phyloP scores from a whole-genome alignment of 1,139 yeast species.

The Casaregolazyma suthepensis region DNA sequence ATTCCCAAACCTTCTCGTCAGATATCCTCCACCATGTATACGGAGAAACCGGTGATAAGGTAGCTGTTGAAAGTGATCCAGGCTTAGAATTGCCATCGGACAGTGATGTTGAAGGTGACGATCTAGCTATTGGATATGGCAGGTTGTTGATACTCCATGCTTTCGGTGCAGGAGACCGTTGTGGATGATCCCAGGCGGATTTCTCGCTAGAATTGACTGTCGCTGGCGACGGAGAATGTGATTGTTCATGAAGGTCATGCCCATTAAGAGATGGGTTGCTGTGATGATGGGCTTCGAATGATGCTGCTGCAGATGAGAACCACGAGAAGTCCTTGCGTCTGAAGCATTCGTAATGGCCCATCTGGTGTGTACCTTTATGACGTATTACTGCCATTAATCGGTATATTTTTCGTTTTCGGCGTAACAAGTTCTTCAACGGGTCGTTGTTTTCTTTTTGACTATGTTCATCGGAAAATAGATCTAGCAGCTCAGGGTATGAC shows the following conservation, averaged over 20 bases:
- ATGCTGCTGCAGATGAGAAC: conserved; percentile 17
- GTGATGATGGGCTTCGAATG: not conserved
- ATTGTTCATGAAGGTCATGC: not conserved
- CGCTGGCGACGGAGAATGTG: conserved; percentile 9
- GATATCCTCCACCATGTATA: conserved; percentile 75
- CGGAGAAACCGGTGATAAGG: conserved; percentile 10
- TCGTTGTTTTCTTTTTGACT: conserved; percentile 20
- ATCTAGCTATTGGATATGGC: conserved; percentile 17
- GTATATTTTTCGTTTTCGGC: conserved; percentile 35
- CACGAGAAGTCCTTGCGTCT: conserved; percentile 28
- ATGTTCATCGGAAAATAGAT: conserved; percentile 35
- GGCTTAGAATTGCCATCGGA: conserved; percentile 7
- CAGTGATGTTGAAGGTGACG: conserved; percentile 20
- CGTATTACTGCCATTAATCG: conserved; percentile 65
- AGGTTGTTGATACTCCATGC: conserved; percentile 9
- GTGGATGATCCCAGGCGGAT: not conserved
- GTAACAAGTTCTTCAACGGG: conserved; percentile 5
- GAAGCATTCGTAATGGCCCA: conserved; percentile 62
- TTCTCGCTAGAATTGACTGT: not conserved
- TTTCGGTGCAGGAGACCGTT: not conserved
- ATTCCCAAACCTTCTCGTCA: conserved; percentile 66
- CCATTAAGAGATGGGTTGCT: not conserved
- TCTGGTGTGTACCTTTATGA: conserved; percentile 83
- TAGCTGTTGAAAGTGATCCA: conserved; percentile 12
- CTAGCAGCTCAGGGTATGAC: conserved; percentile 52